Evolutionary conservation across 2,329 filamentous ascomycete species (phyloP).

Genomic region (Penicillium capsulatum): DNA sequence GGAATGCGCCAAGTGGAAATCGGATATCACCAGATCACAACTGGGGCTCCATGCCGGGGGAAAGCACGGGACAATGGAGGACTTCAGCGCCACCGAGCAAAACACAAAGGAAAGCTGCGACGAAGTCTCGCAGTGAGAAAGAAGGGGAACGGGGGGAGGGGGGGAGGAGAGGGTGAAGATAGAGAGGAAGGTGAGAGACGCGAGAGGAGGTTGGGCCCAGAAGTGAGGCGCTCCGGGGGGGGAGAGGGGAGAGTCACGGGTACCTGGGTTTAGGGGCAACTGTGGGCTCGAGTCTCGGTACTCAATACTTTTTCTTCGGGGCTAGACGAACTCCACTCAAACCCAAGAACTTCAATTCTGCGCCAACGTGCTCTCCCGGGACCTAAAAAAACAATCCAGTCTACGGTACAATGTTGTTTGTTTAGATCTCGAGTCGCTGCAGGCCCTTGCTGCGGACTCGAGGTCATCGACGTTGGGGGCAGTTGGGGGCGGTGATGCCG

Average conservation of each 20-base stretch:
- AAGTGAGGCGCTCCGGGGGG: slow-evolving; percentile 8
- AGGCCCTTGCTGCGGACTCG: too few species aligned
- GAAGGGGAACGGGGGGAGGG: slow-evolving; percentile 14
- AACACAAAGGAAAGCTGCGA: slow-evolving; percentile 20
- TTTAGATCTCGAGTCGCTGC: too few species aligned
- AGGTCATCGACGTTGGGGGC: too few species aligned
- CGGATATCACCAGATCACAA: slow-evolving; percentile 26
- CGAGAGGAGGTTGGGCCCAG: slow-evolving; percentile 8
- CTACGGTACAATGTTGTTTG: too few species aligned
- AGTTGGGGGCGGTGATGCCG: background rate
- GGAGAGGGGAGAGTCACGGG: background rate
- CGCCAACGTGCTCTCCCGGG: too few species aligned
- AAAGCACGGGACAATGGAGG: slow-evolving; percentile 17
- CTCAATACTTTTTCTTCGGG: too few species aligned
- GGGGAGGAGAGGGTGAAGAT: slow-evolving; percentile 11
- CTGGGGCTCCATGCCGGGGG: slow-evolving; percentile 23
- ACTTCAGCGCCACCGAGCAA: slow-evolving; percentile 21
- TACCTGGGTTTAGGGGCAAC: background rate
- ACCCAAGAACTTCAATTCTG: too few species aligned
- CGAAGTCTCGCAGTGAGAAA: slow-evolving; percentile 10
- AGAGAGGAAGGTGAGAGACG: slow-evolving; percentile 15
- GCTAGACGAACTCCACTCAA: too few species aligned
- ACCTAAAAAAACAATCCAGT: too few species aligned
- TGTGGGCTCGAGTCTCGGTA: too few species aligned
- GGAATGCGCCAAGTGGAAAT: slow-evolving; percentile 25